Evolutionary conservation across 2,329 filamentous ascomycete genomes (phyloP).

Genomic region (Karstenula rhodostoma): DNA sequence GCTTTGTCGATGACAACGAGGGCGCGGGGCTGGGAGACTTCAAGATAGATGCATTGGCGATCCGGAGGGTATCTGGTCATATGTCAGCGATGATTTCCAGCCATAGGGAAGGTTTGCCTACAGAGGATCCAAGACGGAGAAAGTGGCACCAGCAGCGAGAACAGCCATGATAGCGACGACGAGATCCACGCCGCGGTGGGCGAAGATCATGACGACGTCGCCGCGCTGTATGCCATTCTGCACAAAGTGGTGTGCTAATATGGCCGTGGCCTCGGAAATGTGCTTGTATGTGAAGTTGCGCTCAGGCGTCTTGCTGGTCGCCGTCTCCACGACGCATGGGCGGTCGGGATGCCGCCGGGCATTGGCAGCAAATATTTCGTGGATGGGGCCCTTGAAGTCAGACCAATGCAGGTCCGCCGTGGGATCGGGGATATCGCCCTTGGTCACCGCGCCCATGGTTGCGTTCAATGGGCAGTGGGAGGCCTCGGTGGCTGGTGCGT

Average conservation of each 20-base stretch:
- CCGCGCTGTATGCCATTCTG: slow-evolving; percentile 76
- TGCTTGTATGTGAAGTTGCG: slow-evolving; percentile 82
- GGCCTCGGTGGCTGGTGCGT: slow-evolving; percentile 17
- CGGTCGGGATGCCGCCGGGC: slow-evolving; percentile 73
- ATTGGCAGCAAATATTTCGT: slow-evolving; percentile 73
- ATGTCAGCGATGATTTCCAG: slow-evolving; percentile 14
- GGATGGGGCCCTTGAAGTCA: slow-evolving; percentile 71
- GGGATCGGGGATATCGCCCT: slow-evolving; percentile 65
- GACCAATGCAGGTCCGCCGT: slow-evolving; percentile 73
- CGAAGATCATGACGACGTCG: slow-evolving; percentile 94
- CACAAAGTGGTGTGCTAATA: slow-evolving; percentile 79
- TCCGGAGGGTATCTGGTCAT: slow-evolving; percentile 74
- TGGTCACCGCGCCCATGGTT: slow-evolving; percentile 37
- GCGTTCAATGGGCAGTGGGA: slow-evolving; percentile 28
- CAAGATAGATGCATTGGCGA: slow-evolving; percentile 82
- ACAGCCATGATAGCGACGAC: slow-evolving; percentile 82
- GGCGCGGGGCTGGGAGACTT: slow-evolving; percentile 77
- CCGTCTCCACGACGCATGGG: slow-evolving; percentile 73
- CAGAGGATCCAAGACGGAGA: slow-evolving; percentile 78
- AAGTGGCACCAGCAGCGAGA: slow-evolving; percentile 65
- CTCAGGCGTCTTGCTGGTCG: slow-evolving; percentile 61
- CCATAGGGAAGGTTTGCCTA: slow-evolving; percentile 43
- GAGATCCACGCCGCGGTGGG: slow-evolving; percentile 80
- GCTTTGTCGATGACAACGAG: slow-evolving; percentile 78
- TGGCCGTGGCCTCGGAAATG: slow-evolving; percentile 85